Percentiles rank a stretch among this genome's conserved stretches.
Conservation (phyloP, 495 filamentous ascomycete genomes). For the Xylaria grammica region DNA sequence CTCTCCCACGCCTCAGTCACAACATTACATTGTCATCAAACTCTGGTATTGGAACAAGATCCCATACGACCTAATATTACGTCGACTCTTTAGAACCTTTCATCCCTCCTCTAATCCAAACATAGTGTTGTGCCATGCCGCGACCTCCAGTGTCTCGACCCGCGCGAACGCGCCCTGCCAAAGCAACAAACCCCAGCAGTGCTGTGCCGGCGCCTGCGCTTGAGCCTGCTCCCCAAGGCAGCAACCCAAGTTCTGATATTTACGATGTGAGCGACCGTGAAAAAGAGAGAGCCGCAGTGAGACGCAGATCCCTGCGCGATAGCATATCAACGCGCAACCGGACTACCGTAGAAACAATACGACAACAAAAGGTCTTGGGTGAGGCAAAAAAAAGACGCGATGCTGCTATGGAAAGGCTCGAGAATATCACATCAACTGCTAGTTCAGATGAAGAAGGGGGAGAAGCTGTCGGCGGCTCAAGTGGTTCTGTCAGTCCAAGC, state of each 20-base stretch:
- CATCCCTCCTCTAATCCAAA: background rate
- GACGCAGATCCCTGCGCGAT: constrained; percentile 30
- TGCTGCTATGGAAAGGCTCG: constrained; percentile 44
- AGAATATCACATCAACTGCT: constrained; percentile 45
- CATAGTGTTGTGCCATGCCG: constrained; percentile 40
- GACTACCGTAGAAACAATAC: constrained; percentile 20
- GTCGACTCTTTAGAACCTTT: background rate
- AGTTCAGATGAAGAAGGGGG: background rate
- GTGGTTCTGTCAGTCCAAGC: constrained; percentile 35
- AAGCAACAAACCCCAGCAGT: constrained; percentile 22
- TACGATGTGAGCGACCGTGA: constrained; percentile 54
- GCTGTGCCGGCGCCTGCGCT: constrained; percentile 19
- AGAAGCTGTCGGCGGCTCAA: constrained; percentile 18
- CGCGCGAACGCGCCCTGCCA: constrained; percentile 40
- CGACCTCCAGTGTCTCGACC: constrained; percentile 48
- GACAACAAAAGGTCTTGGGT: constrained; percentile 40
- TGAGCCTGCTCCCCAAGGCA: constrained; percentile 15
- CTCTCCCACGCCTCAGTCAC: background rate
- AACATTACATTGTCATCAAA: background rate
- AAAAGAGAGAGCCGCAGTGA: constrained; percentile 39
- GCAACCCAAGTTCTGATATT: constrained; percentile 41
- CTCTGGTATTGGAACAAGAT: background rate
- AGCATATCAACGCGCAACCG: background rate
- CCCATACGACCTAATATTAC: background rate
- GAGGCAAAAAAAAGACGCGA: constrained; percentile 41